Conservation (phyloP, 257 asterid species). For the Solanum okadae region DNA sequence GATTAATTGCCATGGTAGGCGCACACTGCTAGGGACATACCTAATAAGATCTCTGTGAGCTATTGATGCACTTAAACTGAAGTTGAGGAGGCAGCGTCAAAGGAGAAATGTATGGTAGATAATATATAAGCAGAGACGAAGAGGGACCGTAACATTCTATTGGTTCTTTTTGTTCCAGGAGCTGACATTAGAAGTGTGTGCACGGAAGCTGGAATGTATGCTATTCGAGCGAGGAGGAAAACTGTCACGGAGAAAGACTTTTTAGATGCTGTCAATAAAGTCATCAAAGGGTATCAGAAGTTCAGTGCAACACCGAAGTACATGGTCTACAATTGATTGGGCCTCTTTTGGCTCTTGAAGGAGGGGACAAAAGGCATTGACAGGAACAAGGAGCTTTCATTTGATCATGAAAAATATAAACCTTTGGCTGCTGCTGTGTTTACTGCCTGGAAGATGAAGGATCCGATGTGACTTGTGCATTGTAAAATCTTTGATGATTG, state of each 20-base stretch:
- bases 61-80: background rate
- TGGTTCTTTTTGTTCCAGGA: slow-evolving; percentile 27
- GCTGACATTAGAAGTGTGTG: slow-evolving; percentile 93
- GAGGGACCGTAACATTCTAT: background rate
- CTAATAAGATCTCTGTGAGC: background rate
- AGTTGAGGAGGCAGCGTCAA: background rate
- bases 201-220: slow-evolving; percentile 94
- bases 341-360: background rate
- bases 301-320: slow-evolving; percentile 94
- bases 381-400: background rate
- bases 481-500: background rate
- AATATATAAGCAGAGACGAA: background rate
- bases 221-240: slow-evolving; percentile 84
- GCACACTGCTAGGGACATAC: background rate
- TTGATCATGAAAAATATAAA: background rate
- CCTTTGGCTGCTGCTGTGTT: background rate
- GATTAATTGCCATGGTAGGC: background rate
- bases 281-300: slow-evolving; percentile 91
- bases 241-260: slow-evolving; percentile 93
- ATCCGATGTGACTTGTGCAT: background rate
- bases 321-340: slow-evolving; percentile 73
- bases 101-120: background rate
- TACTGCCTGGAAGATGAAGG: background rate
- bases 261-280: slow-evolving; percentile 90
- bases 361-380: background rate